Evolutionary conservation across 2,329 filamentous ascomycete species (phyloP), one percentile per base, ranked within the genome.

Genomic region (Phyllosticta ampelicida): DNA sequence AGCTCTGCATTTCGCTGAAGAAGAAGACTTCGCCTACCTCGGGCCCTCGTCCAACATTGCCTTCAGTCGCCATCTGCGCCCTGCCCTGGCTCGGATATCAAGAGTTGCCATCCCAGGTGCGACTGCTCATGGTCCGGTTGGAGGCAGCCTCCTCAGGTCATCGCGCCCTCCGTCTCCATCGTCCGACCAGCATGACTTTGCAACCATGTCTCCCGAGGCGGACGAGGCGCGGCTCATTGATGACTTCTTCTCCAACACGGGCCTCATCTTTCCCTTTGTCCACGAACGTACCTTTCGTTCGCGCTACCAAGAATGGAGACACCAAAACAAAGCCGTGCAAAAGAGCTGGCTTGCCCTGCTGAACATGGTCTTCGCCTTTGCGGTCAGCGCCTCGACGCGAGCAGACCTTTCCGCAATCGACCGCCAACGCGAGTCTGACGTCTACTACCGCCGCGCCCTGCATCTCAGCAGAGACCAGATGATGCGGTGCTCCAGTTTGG

Each of bases 271-370:
- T 56, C 73, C 73, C 9, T 75, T 71, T 58, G 66, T 75, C n/a
- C 69, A 75, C 55, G 65, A 72, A 49, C 62, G 64, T 6, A 64
- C 65, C 9, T 74, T 75, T 57, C 54, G 68, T 1, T 64, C 68
- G 16, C 70, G 65, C 4, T 75, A 73, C 55, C 60, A 67, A 13
- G 64, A 70, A 51, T 64, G 72, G 44, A 63, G 65, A 21, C 62
- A 56, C 5, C 64, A 67, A 16, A 68, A 74, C 48, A 68, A 63
- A 0, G 70, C 66, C 3, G 72, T 75, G 0, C 69, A 77, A 0
- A 71, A 73, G n/a, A 75, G 77, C 0, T 81, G 78, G 78, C 70
- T 80, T 0, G 77, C 76, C 0, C 62, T 80, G 2, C 63, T 81
- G 0, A 80, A 80, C 54, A 76, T 79, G 58, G 71, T 80, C 0